Percentiles rank a stretch among this genome's conserved stretches.
Evolutionary conservation across 2,329 filamentous ascomycete genomes (phyloP).

Genomic region (Fusarium robinianum): DNA sequence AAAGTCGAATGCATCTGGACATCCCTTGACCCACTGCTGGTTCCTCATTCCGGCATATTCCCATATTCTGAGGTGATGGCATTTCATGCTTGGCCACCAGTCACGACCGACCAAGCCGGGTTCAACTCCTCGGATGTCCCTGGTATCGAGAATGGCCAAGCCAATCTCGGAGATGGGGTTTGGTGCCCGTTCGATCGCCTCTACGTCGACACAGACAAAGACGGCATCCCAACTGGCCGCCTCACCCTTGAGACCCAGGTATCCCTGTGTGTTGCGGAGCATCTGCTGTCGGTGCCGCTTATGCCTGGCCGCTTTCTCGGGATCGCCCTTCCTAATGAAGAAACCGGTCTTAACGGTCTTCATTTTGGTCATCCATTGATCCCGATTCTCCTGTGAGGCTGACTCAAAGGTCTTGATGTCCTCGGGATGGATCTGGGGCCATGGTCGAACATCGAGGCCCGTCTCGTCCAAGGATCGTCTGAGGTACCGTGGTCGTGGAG

Average conservation of each 20-base stretch:
- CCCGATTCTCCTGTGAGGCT: slow-evolving; percentile 16
- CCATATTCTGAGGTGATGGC: slow-evolving; percentile 74
- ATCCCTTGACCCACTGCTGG: slow-evolving; percentile 68
- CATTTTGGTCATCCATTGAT: slow-evolving; percentile 29
- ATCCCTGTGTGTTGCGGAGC: slow-evolving; percentile 68
- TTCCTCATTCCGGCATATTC: slow-evolving; percentile 73
- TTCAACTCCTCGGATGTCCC: slow-evolving; percentile 53
- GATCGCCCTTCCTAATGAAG: slow-evolving; percentile 42
- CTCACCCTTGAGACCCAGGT: slow-evolving; percentile 62
- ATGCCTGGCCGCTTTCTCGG: slow-evolving; percentile 51
- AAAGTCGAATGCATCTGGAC: slow-evolving; percentile 76
- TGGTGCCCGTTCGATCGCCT: slow-evolving; percentile 73
- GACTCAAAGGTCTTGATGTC: slow-evolving; percentile 43
- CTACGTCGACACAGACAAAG: slow-evolving; percentile 80
- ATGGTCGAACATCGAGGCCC: slow-evolving; percentile 37
- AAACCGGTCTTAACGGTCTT: slow-evolving; percentile 30
- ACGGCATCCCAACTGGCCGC: slow-evolving; percentile 45
- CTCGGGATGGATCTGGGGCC: slow-evolving; percentile 43
- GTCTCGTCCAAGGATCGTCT: slow-evolving; percentile 57
- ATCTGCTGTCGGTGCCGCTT: slow-evolving; percentile 57
- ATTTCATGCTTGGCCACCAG: slow-evolving; percentile 71
- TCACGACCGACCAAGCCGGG: slow-evolving; percentile 65
- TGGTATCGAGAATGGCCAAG: slow-evolving; percentile 77
- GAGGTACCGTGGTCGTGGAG: slow-evolving; percentile 70
- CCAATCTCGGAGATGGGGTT: slow-evolving; percentile 82